Evolutionary conservation across 139 green algal genomes (phyloP), one percentile per base, ranked within the genome.

Genomic region (Raphidocelis subcapitata): DNA sequence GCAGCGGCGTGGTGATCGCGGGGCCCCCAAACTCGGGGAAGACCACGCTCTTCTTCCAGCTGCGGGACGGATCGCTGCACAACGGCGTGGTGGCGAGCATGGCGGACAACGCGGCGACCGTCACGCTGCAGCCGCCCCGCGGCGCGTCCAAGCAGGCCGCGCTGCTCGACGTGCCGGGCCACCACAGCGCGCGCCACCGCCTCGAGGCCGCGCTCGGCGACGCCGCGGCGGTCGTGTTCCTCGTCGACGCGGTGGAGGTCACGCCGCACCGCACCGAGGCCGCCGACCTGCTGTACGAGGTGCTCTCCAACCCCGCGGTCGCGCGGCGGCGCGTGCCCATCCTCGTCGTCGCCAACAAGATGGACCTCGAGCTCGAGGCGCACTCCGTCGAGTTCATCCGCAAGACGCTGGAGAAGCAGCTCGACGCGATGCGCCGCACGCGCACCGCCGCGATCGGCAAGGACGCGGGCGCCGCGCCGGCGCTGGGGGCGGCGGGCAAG

Each of bases 271-370:
- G 37, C 26, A 73, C 75, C 5, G 77, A 86, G 23, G 67, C 76
- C 14, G 87, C 87, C 78, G 80, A 91, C 74, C 36, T 49, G 31
- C 32, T 77, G 20, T 74, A 78, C 64, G 54, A 89, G 57, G 66
- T 94, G 10, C 67, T 97, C n/a, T 77, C 82, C 3, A 67, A 87
- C 54, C 67, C 82, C 0, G 59, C 31, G 1, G 65, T 97, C 10
- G 52, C 65, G 1, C 71, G 79, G 24, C 72, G 82, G 15, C 76
- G 87, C 1, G 28, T 94, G 56, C 94, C 94, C 0, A n/a, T 98
- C 33, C 80, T 98, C 63, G 55, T 98, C 44, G 92, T 85, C 26
- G 96, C 89, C 87, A 98, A 98, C 86, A 98, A 98, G 79, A 81
- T 84, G 41, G 94, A 98, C 69, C 73, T 89, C 47, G 89, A 95